A percentile compares a stretch with the other conserved stretches of the same genome.
Conservation (phyloP, 2,329 filamentous ascomycete genomes). For the Xylaria sp. region DNA sequence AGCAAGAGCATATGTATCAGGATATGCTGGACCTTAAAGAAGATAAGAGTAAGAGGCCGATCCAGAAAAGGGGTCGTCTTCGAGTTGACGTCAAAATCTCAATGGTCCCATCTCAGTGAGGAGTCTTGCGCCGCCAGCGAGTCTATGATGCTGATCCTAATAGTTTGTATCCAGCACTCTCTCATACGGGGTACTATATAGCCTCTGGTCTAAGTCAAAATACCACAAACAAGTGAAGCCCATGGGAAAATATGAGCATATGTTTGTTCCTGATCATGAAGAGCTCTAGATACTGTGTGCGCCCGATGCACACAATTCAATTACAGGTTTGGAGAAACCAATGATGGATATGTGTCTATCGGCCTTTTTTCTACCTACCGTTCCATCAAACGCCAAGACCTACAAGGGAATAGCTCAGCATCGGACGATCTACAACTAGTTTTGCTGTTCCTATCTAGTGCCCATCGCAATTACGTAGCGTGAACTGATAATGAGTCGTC, state of each 20-base stretch:
- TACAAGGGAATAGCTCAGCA: constrained; percentile 17
- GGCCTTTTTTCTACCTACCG: constrained; percentile 6
- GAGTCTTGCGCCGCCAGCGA: constrained; percentile 9
- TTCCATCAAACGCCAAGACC: constrained; percentile 16
- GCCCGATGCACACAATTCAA: constrained; percentile 1
- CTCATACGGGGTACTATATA: background rate
- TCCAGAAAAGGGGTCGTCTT: constrained; percentile 1
- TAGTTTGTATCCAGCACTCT: constrained; percentile 11
- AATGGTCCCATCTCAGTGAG: constrained; percentile 2
- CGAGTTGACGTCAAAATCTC: constrained; percentile 11
- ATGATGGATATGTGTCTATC: background rate
- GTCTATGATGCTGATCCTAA: constrained; percentile 21
- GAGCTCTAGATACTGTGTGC: background rate
- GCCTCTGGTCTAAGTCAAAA: background rate
- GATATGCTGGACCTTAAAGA: background rate
- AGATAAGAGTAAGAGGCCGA: background rate
- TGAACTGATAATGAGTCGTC: background rate
- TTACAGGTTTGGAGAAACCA: background rate
- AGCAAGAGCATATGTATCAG: background rate
- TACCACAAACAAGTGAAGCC: background rate
- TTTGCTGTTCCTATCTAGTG: constrained; percentile 5
- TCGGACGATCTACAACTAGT: constrained; percentile 13
- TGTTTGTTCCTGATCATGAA: background rate
- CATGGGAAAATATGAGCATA: background rate
- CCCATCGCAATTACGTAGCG: background rate